Evolutionary conservation across 768 basidiomycete species (phyloP).

Genomic region (Mycena crocata): DNA sequence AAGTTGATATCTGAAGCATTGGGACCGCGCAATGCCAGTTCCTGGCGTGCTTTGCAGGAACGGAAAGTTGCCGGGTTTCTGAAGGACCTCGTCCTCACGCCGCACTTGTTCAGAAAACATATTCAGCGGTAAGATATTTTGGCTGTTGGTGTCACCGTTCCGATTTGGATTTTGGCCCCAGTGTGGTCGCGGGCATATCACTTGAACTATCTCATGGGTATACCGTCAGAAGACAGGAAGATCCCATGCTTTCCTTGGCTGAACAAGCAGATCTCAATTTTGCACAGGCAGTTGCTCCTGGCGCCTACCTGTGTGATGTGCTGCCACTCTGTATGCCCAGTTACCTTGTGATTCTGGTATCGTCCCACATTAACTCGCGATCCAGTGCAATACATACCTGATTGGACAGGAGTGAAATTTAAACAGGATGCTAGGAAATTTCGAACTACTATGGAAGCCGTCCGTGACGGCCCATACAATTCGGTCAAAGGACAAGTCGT

Average conservation of each 20-base stretch:
- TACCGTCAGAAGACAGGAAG: neutral
- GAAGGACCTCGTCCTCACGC: neutral
- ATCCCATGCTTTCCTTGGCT: constrained; percentile 6
- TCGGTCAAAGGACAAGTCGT: neutral
- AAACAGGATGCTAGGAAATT: constrained; percentile 4
- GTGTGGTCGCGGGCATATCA: neutral
- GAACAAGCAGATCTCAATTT: constrained; percentile 19
- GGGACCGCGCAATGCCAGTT: neutral
- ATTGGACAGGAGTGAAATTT: constrained; percentile 9
- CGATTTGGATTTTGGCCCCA: neutral
- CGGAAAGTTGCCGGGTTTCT: neutral
- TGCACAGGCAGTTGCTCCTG: constrained; percentile 2
- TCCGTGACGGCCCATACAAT: constrained; percentile 6
- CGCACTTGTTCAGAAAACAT: neutral
- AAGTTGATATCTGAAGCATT: constrained; percentile 8
- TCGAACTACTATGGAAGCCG: neutral
- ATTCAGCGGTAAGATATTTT: neutral
- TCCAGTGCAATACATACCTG: constrained; percentile 11
- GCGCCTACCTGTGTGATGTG: constrained; percentile 8
- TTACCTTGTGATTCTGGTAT: neutral
- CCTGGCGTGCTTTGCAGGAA: neutral
- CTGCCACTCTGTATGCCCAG: constrained; percentile 8
- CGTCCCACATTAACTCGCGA: neutral
- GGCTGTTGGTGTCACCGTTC: too few relatives aligned
- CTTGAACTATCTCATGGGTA: constrained; percentile 17